Conservation (phyloP, 257 asterid species). For the Capsicum pubescens region DNA sequence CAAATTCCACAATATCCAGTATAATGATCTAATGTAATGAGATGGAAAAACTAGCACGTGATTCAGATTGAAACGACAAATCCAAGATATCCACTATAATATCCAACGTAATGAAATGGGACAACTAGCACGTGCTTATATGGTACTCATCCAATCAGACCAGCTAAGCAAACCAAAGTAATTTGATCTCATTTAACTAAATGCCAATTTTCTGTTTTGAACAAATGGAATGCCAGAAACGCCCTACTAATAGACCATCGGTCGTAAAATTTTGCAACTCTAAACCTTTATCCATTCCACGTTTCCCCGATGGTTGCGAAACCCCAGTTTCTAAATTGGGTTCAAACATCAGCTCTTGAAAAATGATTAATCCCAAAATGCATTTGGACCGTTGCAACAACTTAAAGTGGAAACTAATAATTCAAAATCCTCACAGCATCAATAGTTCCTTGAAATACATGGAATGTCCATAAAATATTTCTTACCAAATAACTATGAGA, state of each 20-base stretch:
- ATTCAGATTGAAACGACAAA: not conserved
- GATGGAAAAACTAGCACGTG: too few relatives aligned
- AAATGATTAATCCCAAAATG: not conserved
- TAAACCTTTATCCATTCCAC: not conserved
- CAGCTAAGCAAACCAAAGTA: not conserved
- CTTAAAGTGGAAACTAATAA: not conserved
- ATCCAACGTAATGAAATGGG: not conserved
- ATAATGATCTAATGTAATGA: not conserved
- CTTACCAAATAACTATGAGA: not conserved
- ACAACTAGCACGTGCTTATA: not conserved
- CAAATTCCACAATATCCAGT: not conserved
- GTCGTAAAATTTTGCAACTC: not conserved
- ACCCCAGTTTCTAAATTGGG: not conserved
- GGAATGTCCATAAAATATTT: not conserved
- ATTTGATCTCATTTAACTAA: not conserved
- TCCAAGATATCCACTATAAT: not conserved
- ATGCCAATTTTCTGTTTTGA: not conserved
- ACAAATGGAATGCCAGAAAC: not conserved
- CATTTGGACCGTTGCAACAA: not conserved
- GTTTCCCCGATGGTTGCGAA: not conserved
- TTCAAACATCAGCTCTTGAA: not conserved
- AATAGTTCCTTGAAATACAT: not conserved
- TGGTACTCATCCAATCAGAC: not conserved
- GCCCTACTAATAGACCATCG: not conserved
- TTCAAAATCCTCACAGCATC: conserved; percentile 8